Evolutionary conservation across 768 basidiomycete species (phyloP), one percentile per base, ranked within the genome.

Genomic region (Auriculariales sp.): DNA sequence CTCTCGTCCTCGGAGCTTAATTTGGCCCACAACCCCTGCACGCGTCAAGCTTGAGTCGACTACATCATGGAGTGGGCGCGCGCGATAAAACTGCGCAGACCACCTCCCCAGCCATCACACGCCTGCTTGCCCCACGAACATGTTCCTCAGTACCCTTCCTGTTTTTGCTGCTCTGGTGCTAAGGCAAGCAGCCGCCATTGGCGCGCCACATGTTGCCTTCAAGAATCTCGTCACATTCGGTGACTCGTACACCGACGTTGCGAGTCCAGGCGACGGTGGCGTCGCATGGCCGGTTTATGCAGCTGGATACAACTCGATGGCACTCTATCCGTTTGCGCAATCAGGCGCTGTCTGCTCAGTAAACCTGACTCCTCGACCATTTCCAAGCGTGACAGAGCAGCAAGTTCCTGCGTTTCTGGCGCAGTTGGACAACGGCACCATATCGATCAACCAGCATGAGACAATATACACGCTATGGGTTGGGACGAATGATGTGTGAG

Each of bases 381-480:
- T 72, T 60, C 80, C 79, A 0, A 67, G 77, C 1, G 59, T 83
- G 29, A 74, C 78, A 53, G 77, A 75, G 56, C 69, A 67, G 58
- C 72, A 80, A 57, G 66, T 82, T 5, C 79, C 79, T 0, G 48
- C 65, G 0, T 66, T 79, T 45, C 56, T 64, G 6, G 69, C 72
- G 46, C 27, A 51, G 28, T 42, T 45, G 27, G 50, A 46, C 4
- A 45, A n/a, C 22, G 19, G 19, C 14, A 44, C 39, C 6, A 69
- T 3, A 64, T 71, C 1, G 57, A 77, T 22, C 56, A 53, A 15
- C 58, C 74, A 29, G 59, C 17, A 66, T 2, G 67, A 77, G 44
- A 82, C 81, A 1, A 53, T 82, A 2, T 82, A 77, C 59, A 75
- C 76, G 1, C 64, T 82, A 5, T 83, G 81, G 80, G 77, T 82